Evolutionary conservation across 441 rosid species (phyloP), one percentile per base, ranked within the genome.

Genomic region (Aquilaria agallochum): DNA sequence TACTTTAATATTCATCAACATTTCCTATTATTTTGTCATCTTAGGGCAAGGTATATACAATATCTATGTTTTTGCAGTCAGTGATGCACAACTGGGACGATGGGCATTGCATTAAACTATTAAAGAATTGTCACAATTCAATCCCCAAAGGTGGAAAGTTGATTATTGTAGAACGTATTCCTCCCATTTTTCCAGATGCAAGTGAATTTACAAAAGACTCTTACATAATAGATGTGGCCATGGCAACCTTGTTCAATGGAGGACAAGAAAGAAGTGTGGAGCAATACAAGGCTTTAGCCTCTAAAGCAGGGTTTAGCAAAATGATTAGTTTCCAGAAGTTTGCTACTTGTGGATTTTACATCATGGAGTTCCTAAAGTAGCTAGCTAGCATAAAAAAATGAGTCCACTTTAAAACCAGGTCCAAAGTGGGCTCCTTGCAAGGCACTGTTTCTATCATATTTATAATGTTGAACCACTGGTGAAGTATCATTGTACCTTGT

Each of bases 51-150:
- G 27, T 20, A 20, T 20, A 20, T 20, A 20, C 27, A 20, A 20
- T 48, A 7, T 13, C 3, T 34, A n/a, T 30, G 0, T 11, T 30
- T 45, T 14, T 50, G 14, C 32, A 71, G 70, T 46, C 52, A 8
- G 14, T 51, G 0, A 62, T 61, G n/a, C 74, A 71, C 5, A 56
- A 71, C 5, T 71, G 75, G 70, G 15, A 49, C 6, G 67, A 71
- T 11, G 67, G 62, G 31, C 11, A 20, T 6, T 71, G 70, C 60
- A 31, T 66, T 7, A 56, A 47, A 58, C 3, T 72, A 1, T 20
- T 63, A 50, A 63, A 54, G 45, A 67, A 67, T 10, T 67, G 62
- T 31, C 20, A 58, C 9, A 31, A 72, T 3, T 60, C 62, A 0
- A 2, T 72, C 10, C 58, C 62, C 0, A 15, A 50, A 11, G 50